These are phyloP conservation scores for Elsinoe fawcettii DNA, from an alignment of 2,329 filamentous ascomycete genomes.

Conservation along the genomic window DNA sequence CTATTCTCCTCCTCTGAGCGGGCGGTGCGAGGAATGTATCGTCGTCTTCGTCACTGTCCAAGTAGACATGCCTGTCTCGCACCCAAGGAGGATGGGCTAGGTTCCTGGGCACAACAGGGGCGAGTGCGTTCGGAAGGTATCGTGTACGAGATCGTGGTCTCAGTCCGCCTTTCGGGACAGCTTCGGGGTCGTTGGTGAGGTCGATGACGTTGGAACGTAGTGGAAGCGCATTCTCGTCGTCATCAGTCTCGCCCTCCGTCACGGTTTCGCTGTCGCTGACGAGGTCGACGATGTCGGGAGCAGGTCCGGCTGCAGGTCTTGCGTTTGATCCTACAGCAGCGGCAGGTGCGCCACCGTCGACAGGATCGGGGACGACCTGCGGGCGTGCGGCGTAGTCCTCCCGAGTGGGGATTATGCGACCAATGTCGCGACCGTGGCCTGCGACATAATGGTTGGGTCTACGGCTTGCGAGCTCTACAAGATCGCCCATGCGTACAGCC, in stretches of 20 bases:
- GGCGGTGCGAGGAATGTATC: not conserved
- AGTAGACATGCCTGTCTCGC: not conserved
- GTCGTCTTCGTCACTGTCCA: not conserved
- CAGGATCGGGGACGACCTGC: too few species aligned
- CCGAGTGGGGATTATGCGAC: too few species aligned
- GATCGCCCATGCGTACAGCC: too few species aligned
- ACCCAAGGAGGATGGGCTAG: not conserved
- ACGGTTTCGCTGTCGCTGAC: not conserved
- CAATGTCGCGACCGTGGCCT: too few species aligned
- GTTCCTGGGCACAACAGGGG: not conserved
- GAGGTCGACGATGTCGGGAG: not conserved
- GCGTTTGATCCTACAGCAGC: not conserved
- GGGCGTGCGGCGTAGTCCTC: too few species aligned
- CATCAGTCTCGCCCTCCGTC: not conserved
- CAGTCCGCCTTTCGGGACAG: not conserved
- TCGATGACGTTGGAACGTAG: not conserved
- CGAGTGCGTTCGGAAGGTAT: too few species aligned
- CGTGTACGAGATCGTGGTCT: too few species aligned
- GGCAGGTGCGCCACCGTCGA: too few species aligned
- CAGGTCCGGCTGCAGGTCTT: not conserved
- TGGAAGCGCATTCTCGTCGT: not conserved
- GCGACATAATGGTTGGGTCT: too few species aligned
- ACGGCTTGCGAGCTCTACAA: too few species aligned
- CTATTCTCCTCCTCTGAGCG: not conserved
- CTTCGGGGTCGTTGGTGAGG: not conserved